phyloP scores from a whole-genome alignment of 2,329 filamentous ascomycete genomes.

The Oidium heveae region DNA sequence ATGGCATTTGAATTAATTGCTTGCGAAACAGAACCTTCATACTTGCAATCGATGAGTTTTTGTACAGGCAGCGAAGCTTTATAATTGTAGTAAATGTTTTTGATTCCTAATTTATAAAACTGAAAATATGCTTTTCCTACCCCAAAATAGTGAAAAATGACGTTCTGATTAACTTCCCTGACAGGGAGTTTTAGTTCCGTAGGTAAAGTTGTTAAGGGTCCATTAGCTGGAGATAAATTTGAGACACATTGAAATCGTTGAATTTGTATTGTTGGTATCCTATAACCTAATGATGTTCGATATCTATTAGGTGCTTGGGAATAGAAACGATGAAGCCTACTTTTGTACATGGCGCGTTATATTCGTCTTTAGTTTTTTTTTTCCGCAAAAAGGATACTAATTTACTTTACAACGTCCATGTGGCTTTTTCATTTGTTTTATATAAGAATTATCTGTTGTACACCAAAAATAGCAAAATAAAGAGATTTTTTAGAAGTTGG shows the following conservation, averaged over 20 bases:
- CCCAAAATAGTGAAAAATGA: constrained; percentile 12
- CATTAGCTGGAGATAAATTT: constrained; percentile 28
- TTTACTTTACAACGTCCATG: too few species aligned
- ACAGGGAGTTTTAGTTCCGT: constrained; percentile 38
- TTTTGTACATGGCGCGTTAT: neutral
- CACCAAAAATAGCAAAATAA: too few species aligned
- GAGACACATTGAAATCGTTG: neutral
- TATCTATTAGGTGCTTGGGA: neutral
- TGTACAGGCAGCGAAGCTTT: constrained; percentile 20
- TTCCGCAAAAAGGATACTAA: too few species aligned
- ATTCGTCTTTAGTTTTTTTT: too few species aligned
- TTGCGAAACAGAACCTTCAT: constrained; percentile 13
- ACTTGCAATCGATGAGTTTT: constrained; percentile 20
- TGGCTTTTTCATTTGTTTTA: too few species aligned
- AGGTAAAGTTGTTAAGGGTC: constrained; percentile 46
- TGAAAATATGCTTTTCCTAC: constrained; percentile 46
- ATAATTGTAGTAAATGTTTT: constrained; percentile 45
- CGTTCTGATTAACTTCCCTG: constrained; percentile 20
- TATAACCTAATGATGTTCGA: neutral
- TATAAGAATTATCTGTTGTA: too few species aligned
- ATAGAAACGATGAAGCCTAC: neutral
- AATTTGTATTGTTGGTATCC: neutral
- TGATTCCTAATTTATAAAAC: constrained; percentile 76
- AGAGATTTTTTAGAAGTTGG: too few species aligned
- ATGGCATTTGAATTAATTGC: constrained; percentile 16